Base-by-base conservation (phyloP, 805 yeast genomes). In the Cyberlindnera meyerae region DNA sequence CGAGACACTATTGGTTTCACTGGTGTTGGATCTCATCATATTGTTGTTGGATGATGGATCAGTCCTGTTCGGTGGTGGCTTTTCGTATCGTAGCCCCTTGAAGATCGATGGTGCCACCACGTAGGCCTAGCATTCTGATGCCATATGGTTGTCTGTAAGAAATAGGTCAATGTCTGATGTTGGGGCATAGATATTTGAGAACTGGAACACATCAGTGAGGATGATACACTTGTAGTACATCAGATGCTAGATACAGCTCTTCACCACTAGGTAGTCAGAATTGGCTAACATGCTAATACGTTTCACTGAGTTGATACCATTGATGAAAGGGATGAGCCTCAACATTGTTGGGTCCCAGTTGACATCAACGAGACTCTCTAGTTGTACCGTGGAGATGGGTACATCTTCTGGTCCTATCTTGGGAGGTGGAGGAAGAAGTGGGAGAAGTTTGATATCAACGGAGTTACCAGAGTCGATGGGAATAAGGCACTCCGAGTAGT, bases 291-390 rank as follows among this genome's bases (percentile, higher is more conserved):
- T 75, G 14, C 95, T 76, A 26, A 94, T 90, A 37, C 73, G 71
- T 25, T 77, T 69, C 14, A 93, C 77, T 6, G 93, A 84, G 56
- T 90, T 90, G 33, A 88, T 68, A 2, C 99, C 98, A 52, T 93
- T 77, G 33, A 93, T 86, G 47, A 69, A 82, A 0, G 96, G 96
- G 9, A 86, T 62, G 17, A 93, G 84, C 48, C 83, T 81, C 31
- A 87, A 67, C 93, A 93, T 82, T 2, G 97, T 90, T 2, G 97
- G 97, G 59, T 93, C 98, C 97, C 98, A 93, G 51, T 84, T 82
- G 8, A 84, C 82, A 58, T 93, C 98, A 29, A 86, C 79, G 43
- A 93, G 66, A 26, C 73, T 64, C 20, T 71, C 71, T 24, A 93
- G 63, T 35, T 79, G 77, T 1, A 93, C 95, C 0, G 90, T 80